phyloP scores from a whole-genome alignment of 495 filamentous ascomycete genomes.

The Staphylotrichum tortipilum region DNA sequence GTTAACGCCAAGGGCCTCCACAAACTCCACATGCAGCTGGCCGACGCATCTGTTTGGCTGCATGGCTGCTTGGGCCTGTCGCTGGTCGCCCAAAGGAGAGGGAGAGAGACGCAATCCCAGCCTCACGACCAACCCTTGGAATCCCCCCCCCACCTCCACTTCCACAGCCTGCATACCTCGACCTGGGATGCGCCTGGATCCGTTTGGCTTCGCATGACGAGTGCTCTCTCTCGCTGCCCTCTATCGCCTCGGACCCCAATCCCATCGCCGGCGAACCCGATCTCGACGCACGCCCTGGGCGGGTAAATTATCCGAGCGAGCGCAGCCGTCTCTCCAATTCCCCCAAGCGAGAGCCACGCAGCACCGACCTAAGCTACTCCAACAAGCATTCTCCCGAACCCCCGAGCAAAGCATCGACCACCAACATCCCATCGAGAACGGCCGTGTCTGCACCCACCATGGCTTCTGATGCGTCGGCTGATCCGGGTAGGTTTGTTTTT shows the following conservation, averaged over 20 bases:
- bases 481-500: constrained; percentile 18
- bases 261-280: too few relatives aligned
- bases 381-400: too few relatives aligned
- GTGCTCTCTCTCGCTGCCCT: background rate
- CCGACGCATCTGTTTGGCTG: constrained; percentile 11
- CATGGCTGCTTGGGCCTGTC: too few relatives aligned
- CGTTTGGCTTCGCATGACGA: background rate
- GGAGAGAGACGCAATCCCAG: constrained; percentile 17
- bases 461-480: constrained; percentile 23
- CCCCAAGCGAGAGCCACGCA: background rate
- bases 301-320: background rate
- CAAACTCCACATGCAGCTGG: constrained; percentile 10
- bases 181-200: background rate
- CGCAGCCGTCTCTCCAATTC: background rate
- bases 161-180: too few relatives aligned
- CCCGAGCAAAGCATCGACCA: too few relatives aligned
- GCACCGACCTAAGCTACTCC: too few relatives aligned
- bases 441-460: constrained; percentile 21
- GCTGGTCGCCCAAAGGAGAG: constrained; percentile 9
- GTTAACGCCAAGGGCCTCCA: constrained; percentile 6
- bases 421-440: too few relatives aligned
- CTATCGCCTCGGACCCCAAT: background rate
- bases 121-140: background rate
- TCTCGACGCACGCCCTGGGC: too few relatives aligned
- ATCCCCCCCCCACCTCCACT: background rate